These are phyloP conservation scores for Solanum tarijense DNA, from an alignment of 257 asterid species.

Conservation along the genomic window DNA sequence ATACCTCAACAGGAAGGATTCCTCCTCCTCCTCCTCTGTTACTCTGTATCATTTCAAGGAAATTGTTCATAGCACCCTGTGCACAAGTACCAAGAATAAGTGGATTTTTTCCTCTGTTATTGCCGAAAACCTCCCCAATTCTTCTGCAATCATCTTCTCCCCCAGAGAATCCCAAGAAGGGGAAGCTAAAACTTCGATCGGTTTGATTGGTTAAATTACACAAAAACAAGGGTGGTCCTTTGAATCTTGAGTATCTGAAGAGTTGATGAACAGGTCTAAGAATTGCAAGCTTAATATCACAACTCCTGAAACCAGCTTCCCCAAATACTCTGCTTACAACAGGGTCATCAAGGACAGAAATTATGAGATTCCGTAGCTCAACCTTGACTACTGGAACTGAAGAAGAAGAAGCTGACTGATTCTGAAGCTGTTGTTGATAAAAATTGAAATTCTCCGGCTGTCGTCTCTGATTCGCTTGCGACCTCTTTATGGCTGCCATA, in stretches of 20 bases:
- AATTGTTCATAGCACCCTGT: slow-evolving; percentile 35
- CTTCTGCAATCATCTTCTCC: slow-evolving; percentile 49
- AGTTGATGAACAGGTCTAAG: slow-evolving; percentile 49
- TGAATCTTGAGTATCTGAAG: slow-evolving; percentile 47
- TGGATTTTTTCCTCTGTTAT: slow-evolving; percentile 47
- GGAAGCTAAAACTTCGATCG: slow-evolving; percentile 44
- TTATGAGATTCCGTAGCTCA: slow-evolving; percentile 59
- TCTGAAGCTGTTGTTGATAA: slow-evolving; percentile 46
- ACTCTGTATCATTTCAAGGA: slow-evolving; percentile 36
- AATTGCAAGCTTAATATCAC: slow-evolving; percentile 65
- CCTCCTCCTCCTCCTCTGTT: slow-evolving; percentile 18
- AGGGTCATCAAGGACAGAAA: slow-evolving; percentile 83
- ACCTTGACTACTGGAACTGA: slow-evolving; percentile 61
- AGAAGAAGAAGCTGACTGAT: slow-evolving; percentile 25
- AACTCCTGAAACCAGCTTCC: slow-evolving; percentile 82
- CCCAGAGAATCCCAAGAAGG: slow-evolving; percentile 55
- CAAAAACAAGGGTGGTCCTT: slow-evolving; percentile 58
- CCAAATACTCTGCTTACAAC: slow-evolving; percentile 77
- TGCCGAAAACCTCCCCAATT: slow-evolving; percentile 53
- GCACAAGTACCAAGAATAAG: slow-evolving; percentile 64
- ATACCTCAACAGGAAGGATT: slow-evolving; percentile 35
- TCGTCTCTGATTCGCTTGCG: slow-evolving; percentile 78
- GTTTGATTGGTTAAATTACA: slow-evolving; percentile 30
- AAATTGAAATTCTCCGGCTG: slow-evolving; percentile 69
- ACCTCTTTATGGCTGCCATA: slow-evolving; percentile 87